A percentile compares a stretch with the other conserved stretches of the same genome.
These are phyloP conservation scores for Boletus sp. DNA, from an alignment of 768 basidiomycete genomes.

Conservation along the genomic window DNA sequence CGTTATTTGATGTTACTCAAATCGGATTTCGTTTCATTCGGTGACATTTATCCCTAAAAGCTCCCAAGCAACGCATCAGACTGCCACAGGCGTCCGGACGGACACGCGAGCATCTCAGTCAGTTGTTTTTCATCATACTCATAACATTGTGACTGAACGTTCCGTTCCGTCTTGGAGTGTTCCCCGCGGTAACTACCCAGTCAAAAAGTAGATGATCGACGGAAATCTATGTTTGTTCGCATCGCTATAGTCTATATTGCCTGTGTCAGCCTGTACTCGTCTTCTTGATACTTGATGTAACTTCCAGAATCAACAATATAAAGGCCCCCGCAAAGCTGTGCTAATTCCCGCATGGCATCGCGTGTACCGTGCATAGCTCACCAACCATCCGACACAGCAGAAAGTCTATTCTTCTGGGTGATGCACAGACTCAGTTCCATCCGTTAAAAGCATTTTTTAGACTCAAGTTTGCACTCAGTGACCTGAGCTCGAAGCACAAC, in stretches of 20 bases:
- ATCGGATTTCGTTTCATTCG: neutral
- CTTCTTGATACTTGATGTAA: neutral
- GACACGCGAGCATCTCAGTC: neutral
- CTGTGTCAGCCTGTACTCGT: neutral
- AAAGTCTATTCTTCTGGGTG: neutral
- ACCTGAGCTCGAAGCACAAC: neutral
- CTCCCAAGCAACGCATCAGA: neutral
- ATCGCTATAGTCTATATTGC: neutral
- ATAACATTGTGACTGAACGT: neutral
- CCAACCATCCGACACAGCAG: neutral
- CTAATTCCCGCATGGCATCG: neutral
- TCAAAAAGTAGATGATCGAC: neutral
- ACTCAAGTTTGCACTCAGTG: neutral
- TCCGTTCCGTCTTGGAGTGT: neutral
- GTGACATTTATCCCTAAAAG: neutral
- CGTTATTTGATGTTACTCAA: neutral
- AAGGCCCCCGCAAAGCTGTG: slow-evolving; percentile 2
- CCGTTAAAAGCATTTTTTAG: neutral
- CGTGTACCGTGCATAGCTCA: neutral
- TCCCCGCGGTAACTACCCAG: rapidly evolving
- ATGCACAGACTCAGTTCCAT: neutral
- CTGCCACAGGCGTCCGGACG: no score
- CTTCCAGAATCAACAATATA: neutral
- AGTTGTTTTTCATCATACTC: neutral
- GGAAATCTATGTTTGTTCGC: neutral